Evolutionary conservation across 176 grass and related monocot genomes (phyloP).

Genomic region (Avena atlantica): DNA sequence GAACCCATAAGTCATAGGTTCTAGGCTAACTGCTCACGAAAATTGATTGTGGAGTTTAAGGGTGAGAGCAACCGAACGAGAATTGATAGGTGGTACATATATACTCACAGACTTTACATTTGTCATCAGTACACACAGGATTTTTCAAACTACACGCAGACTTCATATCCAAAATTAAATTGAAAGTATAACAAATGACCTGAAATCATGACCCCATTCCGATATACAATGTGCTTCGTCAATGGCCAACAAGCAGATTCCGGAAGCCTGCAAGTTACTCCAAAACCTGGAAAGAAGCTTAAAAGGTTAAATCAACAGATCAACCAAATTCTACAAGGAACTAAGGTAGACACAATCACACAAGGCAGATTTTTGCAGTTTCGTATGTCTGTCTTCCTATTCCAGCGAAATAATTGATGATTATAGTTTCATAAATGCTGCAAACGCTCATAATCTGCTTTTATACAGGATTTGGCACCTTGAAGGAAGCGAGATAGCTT

Average conservation of each 20-base stretch:
- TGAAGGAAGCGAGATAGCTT: constrained; percentile 73
- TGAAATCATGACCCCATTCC: constrained; percentile 99
- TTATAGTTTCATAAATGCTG: not conserved
- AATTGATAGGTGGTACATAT: constrained; percentile 22
- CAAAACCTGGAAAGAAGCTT: constrained; percentile 70
- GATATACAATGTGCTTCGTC: constrained; percentile 99
- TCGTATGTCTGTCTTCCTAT: not conserved
- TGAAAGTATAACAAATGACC: constrained; percentile 46
- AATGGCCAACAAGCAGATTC: constrained; percentile 88
- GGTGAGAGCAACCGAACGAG: not conserved
- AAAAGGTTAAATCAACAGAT: constrained; percentile 24
- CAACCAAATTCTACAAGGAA: not conserved
- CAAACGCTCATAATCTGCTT: not conserved
- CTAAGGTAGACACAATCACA: constrained; percentile 17
- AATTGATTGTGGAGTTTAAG: constrained; percentile 12
- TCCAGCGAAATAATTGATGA: not conserved
- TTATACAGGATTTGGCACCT: constrained; percentile 52
- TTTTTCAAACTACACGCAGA: constrained; percentile 27
- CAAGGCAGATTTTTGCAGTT: not conserved
- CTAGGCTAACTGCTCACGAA: not conserved
- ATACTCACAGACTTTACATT: constrained; percentile 5
- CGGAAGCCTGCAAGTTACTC: constrained; percentile 69
- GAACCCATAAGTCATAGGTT: not conserved
- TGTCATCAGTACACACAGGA: not conserved
- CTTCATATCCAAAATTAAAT: constrained; percentile 19